These are phyloP conservation scores for Aspergillus udagawae DNA, from an alignment of 2,329 filamentous ascomycete species.

Conservation along the genomic window DNA sequence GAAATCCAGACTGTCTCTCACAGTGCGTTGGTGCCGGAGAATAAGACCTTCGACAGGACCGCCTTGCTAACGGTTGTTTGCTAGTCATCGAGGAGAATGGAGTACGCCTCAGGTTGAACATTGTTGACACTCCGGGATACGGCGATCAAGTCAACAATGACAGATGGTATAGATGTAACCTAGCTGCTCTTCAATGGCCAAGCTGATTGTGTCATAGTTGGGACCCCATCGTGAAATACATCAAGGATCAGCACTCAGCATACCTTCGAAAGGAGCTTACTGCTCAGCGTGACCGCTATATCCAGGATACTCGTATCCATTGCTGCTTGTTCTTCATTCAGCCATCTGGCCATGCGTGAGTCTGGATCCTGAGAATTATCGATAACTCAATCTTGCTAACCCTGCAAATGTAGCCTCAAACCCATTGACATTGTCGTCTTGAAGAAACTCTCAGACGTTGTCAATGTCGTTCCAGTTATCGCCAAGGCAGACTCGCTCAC, in stretches of 20 bases:
- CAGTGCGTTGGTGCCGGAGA: conserved; percentile 45
- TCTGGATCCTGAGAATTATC: conserved; percentile 4
- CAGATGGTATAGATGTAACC: conserved; percentile 60
- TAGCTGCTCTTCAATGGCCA: not conserved
- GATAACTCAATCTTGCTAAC: conserved; percentile 8
- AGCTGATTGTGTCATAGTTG: conserved; percentile 53
- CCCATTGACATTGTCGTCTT: conserved; percentile 98
- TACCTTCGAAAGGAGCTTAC: conserved; percentile 99
- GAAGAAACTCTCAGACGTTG: conserved; percentile 98
- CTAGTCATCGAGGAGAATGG: conserved; percentile 96
- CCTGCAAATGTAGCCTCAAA: conserved; percentile 59
- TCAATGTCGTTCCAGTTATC: conserved; percentile 98
- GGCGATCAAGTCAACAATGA: conserved; percentile 99
- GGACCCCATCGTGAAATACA: conserved; percentile 99
- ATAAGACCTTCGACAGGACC: not conserved
- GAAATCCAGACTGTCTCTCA: conserved; percentile 98
- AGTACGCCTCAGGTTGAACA: conserved; percentile 94
- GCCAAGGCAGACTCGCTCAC: conserved; percentile 97
- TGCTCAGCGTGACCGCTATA: conserved; percentile 97
- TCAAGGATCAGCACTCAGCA: conserved; percentile 99
- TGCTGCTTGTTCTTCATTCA: conserved; percentile 99
- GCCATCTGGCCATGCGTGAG: conserved; percentile 84
- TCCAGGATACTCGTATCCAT: conserved; percentile 98
- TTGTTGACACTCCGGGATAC: conserved; percentile 97
- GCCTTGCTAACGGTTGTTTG: conserved; percentile 14